Base-by-base conservation (phyloP, 306 rosid species). In the Vigna mungo region DNA sequence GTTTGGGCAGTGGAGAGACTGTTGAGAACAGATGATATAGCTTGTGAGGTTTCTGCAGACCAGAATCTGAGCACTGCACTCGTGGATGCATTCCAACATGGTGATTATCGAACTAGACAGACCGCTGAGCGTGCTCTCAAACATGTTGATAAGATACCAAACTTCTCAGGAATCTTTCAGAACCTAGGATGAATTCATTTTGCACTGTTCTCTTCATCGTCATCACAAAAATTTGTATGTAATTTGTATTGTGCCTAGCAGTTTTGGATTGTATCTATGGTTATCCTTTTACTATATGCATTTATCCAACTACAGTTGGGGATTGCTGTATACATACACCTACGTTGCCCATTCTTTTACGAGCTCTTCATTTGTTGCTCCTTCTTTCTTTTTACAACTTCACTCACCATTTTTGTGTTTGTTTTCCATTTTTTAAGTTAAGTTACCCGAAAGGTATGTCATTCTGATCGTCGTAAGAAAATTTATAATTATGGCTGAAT, bases 61-160 rank as follows among this genome's bases (percentile, higher is more conserved):
- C 99, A 82, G 78, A 96, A 92, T 55, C 85, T 96, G 82, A 87
- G 92, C 68, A 91, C 99, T 30, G 97, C 99, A 44, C 97, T 96
- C 52, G 99, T 96, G 75, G 99, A 96, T 25, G 98, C 99, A 58
- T 96, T 92, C 89, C 98, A 96, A 86, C 97, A 96, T 60, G 98
- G 90, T 12, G 99, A 96, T 76, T 87, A 85, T 71, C 88, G 93
- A 84, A 96, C 99, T 67, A 84, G 94, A 69, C 99, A 96, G 87
- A 92, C 85, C 34, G 99, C 99, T 7, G 99, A 96, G 85, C 92
- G 84, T 68, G 99, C 99, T 72, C 84, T 96, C 71, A 96, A 89
- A 86, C 99, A 96, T 84, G 90, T 96, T 43, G 98, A 92, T 75
- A 92, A 91, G 89, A 84, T 96, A 80, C 99, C 99, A 20, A 96